A percentile compares a stretch with the other conserved stretches of the same genome.
Evolutionary conservation across 2,329 filamentous ascomycete genomes (phyloP).

Genomic region (Pseudogymnoascus sp.): DNA sequence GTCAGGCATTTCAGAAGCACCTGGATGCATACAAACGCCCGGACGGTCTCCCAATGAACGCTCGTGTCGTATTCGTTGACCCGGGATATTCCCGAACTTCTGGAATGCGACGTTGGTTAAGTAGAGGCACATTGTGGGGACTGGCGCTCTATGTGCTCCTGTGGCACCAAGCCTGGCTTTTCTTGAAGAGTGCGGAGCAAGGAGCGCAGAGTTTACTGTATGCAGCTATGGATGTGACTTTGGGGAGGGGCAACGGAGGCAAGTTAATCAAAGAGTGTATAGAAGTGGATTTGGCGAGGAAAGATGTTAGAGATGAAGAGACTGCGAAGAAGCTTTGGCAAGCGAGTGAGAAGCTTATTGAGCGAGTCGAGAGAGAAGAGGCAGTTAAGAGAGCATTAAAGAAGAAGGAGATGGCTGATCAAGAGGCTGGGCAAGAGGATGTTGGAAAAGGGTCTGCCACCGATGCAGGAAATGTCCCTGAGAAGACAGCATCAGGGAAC

Average conservation of each 20-base stretch:
- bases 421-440: slow-evolving; percentile 19
- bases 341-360: slow-evolving; percentile 74
- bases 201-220: slow-evolving; percentile 82
- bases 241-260: slow-evolving; percentile 56
- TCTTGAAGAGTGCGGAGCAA: slow-evolving; percentile 75
- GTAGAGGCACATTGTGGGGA: slow-evolving; percentile 73
- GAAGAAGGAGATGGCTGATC: slow-evolving; percentile 32
- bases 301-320: slow-evolving; percentile 68
- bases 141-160: slow-evolving; percentile 65
- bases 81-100: slow-evolving; percentile 79
- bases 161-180: slow-evolving; percentile 76
- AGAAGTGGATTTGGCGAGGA: slow-evolving; percentile 60
- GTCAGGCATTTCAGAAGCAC: slow-evolving; percentile 85
- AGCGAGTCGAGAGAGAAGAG: slow-evolving; percentile 70
- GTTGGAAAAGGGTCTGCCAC: slow-evolving; percentile 11
- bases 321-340: slow-evolving; percentile 84
- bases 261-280: slow-evolving; percentile 83
- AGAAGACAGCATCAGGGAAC: slow-evolving; percentile 2
- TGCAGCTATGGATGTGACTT: slow-evolving; percentile 71
- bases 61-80: slow-evolving; percentile 78
- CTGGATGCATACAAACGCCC: slow-evolving; percentile 75
- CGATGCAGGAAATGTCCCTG: background rate
- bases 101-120: slow-evolving; percentile 79
- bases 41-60: slow-evolving; percentile 72
- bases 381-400: slow-evolving; percentile 43